phyloP scores from a whole-genome alignment of 2,329 filamentous ascomycete species.

The Pseudogymnoascus sp. region DNA sequence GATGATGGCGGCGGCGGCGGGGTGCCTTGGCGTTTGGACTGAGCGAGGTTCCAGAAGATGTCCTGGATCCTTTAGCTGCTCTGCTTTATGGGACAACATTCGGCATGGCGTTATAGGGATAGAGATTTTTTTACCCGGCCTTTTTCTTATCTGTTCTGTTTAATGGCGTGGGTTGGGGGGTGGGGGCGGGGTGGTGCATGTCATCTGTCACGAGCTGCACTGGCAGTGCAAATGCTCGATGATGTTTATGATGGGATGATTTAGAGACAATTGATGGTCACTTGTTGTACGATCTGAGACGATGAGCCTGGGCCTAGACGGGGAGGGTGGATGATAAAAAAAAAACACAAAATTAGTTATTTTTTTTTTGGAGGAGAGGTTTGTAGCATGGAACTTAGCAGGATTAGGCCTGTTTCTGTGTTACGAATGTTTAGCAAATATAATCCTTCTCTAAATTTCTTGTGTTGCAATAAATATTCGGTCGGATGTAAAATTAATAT shows the following conservation, averaged over 20 bases:
- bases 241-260: conserved; percentile 16
- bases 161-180: conserved; percentile 11
- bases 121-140: not conserved
- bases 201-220: conserved; percentile 3
- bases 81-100: conserved; percentile 19
- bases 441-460: not conserved
- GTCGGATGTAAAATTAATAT: not conserved
- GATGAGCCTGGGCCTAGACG: conserved; percentile 22
- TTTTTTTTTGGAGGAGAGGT: not conserved
- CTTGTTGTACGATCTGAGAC: conserved; percentile 21
- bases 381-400: not conserved
- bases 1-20: conserved; percentile 19
- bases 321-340: conserved; percentile 12
- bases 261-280: conserved; percentile 22
- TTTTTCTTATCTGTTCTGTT: conserved; percentile 2
- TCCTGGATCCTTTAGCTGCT: conserved; percentile 21
- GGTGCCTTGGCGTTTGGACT: not conserved
- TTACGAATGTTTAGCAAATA: conserved; percentile 3
- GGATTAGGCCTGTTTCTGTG: not conserved
- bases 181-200: conserved; percentile 12
- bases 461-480: not conserved
- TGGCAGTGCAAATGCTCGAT: conserved; percentile 14
- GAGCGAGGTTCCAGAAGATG: conserved; percentile 5
- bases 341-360: conserved; percentile 13
- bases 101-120: conserved; percentile 14